Percentiles rank a stretch among this genome's conserved stretches.
Evolutionary conservation across 2,329 filamentous ascomycete genomes (phyloP).

Genomic region (Talaromyces sp.): DNA sequence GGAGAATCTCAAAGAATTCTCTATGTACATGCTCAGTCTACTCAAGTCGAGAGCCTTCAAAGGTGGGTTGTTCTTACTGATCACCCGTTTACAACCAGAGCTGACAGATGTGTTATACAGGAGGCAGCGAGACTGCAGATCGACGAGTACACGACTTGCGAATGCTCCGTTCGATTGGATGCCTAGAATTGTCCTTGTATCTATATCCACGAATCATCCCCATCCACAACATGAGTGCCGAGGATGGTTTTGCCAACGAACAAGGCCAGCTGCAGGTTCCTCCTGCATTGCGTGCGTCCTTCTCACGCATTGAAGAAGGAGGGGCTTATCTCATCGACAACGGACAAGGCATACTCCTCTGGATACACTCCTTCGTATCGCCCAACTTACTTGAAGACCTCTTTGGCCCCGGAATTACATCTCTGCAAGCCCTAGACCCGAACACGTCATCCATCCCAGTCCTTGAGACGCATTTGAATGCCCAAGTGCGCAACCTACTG

Average conservation of each 20-base stretch:
- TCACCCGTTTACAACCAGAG: not conserved
- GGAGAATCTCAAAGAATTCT: conserved; percentile 91
- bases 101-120: conserved; percentile 3
- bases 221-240: conserved; percentile 80
- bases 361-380: conserved; percentile 89
- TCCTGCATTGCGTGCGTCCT: conserved; percentile 73
- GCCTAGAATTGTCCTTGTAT: conserved; percentile 81
- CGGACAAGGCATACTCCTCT: conserved; percentile 84
- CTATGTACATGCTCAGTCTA: conserved; percentile 90
- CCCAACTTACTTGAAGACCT: conserved; percentile 87
- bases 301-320: conserved; percentile 83
- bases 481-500: conserved; percentile 88
- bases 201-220: conserved; percentile 93
- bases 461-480: conserved; percentile 87
- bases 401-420: conserved; percentile 72
- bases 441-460: conserved; percentile 77
- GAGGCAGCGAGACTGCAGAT: conserved; percentile 81
- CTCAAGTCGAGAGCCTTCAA: conserved; percentile 92
- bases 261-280: conserved; percentile 86
- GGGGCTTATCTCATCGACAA: conserved; percentile 95
- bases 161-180: conserved; percentile 83
- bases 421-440: conserved; percentile 73
- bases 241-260: conserved; percentile 90
- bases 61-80: conserved; percentile 38
- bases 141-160: conserved; percentile 87